phyloP scores from a whole-genome alignment of 768 basidiomycete genomes.

The Coprinellus micaceus region DNA sequence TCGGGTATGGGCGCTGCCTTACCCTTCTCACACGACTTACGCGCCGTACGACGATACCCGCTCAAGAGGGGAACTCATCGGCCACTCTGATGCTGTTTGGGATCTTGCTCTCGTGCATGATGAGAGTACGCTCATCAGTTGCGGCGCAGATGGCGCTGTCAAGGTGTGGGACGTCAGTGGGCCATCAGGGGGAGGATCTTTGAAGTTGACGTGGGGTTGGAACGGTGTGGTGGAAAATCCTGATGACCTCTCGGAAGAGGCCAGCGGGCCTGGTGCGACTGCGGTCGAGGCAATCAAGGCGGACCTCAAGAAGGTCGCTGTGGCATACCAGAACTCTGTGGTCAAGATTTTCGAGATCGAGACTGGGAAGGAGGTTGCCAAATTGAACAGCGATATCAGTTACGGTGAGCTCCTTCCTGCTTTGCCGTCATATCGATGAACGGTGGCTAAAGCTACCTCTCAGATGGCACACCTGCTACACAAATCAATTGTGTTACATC shows the following conservation, averaged over 20 bases:
- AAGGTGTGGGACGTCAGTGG: slow-evolving; percentile 91
- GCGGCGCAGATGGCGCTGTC: slow-evolving; percentile 86
- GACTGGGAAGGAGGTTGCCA: slow-evolving; percentile 71
- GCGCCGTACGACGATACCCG: slow-evolving; percentile 83
- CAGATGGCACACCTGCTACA: slow-evolving; percentile 71
- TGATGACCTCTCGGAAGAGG: slow-evolving; percentile 46
- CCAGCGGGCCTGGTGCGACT: slow-evolving; percentile 67
- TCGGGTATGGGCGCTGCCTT: slow-evolving; percentile 83
- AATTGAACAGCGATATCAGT: slow-evolving; percentile 54
- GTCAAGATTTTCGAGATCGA: slow-evolving; percentile 93
- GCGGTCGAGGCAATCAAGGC: slow-evolving; percentile 79
- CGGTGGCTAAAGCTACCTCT: background rate
- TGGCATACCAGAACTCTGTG: slow-evolving; percentile 84
- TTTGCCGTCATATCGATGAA: background rate
- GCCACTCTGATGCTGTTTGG: slow-evolving; percentile 97
- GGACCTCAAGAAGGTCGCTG: slow-evolving; percentile 82
- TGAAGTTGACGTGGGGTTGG: slow-evolving; percentile 80
- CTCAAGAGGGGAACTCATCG: slow-evolving; percentile 75
- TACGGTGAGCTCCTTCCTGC: slow-evolving; percentile 41
- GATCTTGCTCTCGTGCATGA: slow-evolving; percentile 84
- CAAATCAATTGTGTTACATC: slow-evolving; percentile 86
- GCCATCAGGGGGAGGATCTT: slow-evolving; percentile 56
- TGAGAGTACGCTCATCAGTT: slow-evolving; percentile 81
- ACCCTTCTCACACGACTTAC: slow-evolving; percentile 79
- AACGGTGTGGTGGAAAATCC: slow-evolving; percentile 52